Evolutionary conservation across 176 grass and related monocot species (phyloP).

Genomic region (Melocanna baccifera): DNA sequence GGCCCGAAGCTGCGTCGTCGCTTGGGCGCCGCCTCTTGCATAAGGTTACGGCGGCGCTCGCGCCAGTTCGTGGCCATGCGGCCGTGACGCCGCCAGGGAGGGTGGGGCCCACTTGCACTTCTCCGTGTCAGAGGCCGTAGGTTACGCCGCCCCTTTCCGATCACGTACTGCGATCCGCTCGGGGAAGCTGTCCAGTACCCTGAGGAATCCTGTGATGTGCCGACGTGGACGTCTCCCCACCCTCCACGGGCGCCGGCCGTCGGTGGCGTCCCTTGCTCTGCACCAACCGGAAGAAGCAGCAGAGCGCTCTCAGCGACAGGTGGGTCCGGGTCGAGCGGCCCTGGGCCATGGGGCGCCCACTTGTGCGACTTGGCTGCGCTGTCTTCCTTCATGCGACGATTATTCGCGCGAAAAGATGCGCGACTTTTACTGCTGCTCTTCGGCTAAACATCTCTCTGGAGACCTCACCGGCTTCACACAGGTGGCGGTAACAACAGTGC

Average conservation of each 20-base stretch:
- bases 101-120: conserved; percentile 32
- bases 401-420: not conserved
- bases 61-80: not conserved
- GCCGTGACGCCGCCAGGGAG: not conserved
- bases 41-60: not conserved
- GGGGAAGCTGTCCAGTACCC: not conserved
- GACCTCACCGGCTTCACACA: not conserved
- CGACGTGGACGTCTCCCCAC: conserved; percentile 4
- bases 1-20: too few relatives aligned
- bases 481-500: not conserved
- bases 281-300: not conserved
- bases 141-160: conserved; percentile 48
- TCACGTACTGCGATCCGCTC: too few relatives aligned
- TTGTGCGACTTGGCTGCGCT: not conserved
- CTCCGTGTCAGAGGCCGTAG: too few relatives aligned
- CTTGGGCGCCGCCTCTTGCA: too few relatives aligned
- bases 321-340: not conserved
- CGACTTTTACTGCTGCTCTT: too few relatives aligned
- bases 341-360: not conserved
- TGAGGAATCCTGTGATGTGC: not conserved
- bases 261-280: not conserved
- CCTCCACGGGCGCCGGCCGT: not conserved
- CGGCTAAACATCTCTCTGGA: not conserved
- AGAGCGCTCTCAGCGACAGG: not conserved
- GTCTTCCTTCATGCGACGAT: not conserved